Base-by-base conservation (phyloP, 306 rosid species). In the Acmispon strigosus region DNA sequence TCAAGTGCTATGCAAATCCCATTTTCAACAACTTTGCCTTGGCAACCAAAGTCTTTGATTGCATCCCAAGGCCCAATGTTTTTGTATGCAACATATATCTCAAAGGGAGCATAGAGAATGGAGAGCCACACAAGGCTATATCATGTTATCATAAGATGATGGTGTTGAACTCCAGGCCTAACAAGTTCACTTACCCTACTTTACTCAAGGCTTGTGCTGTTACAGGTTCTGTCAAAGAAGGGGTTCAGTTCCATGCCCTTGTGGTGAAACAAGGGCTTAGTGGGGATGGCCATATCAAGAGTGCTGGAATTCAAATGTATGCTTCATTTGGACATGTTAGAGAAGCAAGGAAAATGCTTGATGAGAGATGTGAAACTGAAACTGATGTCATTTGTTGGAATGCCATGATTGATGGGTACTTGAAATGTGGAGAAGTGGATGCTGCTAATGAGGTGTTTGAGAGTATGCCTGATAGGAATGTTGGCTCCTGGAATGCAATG, bases 231-330 rank as follows among this genome's bases (percentile, higher is more conserved):
- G 77, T 70, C 5, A 70, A 76, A 36, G 90, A 88, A 78, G 89
- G 82, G 66, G 27, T 48, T 8, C 86, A 88, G 70, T 52, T 85
- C 43, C 87, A 88, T 78, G 74, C 78, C 2, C 86, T 84, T 65
- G 87, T 88, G 8, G 75, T 85, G 71, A 88, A 85, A 74, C 77
- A 68, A 12, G 83, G 84, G 50, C 7, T 83, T 32, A 22, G 74
- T 41, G 68, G 72, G 34, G 94, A 88, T 44, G 72, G 51, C 62
- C 88, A 85, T 51, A 77, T 83, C 37, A 85, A 66, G 69, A 85
- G 88, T 52, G 81, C 87, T 24, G 87, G 84, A n/a, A 84, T 85
- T 85, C 90, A 81, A 32, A 88, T 85, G 90, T 88, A 85, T 73
- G 60, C 87, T 3, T 83, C 87, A 27, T 77, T 80, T 57, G 85